Conservation (phyloP, 306 rosid genomes). For the Vigna nakashimae region DNA sequence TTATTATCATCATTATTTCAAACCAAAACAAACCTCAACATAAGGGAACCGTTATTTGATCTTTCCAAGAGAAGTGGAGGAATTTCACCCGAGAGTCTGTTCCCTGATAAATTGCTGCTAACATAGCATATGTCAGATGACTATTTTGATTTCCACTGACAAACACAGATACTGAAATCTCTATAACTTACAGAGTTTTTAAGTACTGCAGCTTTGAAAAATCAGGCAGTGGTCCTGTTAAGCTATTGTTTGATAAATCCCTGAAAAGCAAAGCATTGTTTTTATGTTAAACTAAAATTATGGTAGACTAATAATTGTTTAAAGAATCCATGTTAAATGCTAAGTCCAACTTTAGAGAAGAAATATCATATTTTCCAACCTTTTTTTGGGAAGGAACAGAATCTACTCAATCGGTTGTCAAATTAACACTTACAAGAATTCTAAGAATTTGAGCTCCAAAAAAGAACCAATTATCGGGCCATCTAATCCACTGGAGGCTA, state of each 20-base stretch:
- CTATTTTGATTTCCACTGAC: constrained; percentile 7
- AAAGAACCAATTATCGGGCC: constrained; percentile 48
- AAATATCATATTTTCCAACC: background rate
- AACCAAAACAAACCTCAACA: constrained; percentile 50
- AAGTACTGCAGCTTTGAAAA: constrained; percentile 48
- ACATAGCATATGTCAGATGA: background rate
- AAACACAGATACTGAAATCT: background rate
- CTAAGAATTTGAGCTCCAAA: constrained; percentile 41
- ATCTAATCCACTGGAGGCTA: constrained; percentile 55
- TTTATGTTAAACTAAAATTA: constrained; percentile 8
- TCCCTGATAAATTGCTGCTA: constrained; percentile 52
- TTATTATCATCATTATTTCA: background rate
- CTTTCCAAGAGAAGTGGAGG: constrained; percentile 49
- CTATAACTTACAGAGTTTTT: constrained; percentile 53
- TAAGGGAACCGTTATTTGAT: constrained; percentile 45
- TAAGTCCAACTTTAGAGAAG: background rate
- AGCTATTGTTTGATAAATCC: constrained; percentile 62
- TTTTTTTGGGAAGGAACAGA: background rate
- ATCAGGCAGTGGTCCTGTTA: constrained; percentile 54
- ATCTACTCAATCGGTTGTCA: background rate
- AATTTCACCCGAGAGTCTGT: constrained; percentile 54
- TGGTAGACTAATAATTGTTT: background rate
- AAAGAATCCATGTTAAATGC: background rate
- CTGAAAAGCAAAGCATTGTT: constrained; percentile 40
- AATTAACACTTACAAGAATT: constrained; percentile 51